These are phyloP conservation scores for Moesziomyces globuligerus DNA, from an alignment of 1,284 basidiomycete species.

Conservation along the genomic window DNA sequence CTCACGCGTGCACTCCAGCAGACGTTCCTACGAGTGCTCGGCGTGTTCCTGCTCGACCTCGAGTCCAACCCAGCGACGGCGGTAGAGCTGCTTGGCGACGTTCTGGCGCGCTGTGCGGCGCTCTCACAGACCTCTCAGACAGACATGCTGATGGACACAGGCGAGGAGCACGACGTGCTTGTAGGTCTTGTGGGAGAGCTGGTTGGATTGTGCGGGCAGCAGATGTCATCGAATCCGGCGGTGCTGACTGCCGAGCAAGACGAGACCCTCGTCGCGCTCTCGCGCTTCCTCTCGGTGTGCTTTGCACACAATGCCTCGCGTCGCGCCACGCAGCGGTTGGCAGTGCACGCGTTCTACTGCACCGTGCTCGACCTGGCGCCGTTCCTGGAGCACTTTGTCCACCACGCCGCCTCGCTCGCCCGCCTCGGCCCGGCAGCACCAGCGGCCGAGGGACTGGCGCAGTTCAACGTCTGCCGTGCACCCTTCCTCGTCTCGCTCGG, in stretches of 20 bases:
- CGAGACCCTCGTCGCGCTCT: slow-evolving; percentile 12
- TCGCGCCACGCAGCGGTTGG: slow-evolving; percentile 2
- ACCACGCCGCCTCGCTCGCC: slow-evolving; percentile 16
- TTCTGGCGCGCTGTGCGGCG: slow-evolving; percentile 1
- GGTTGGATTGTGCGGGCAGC: slow-evolving; percentile 38
- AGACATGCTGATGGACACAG: too few species aligned
- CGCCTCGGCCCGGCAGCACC: not conserved
- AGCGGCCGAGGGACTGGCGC: slow-evolving; percentile 4
- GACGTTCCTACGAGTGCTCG: slow-evolving; percentile 16
- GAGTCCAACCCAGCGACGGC: not conserved
- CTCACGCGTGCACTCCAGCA: slow-evolving; percentile 5
- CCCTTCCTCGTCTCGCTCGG: slow-evolving; percentile 48
- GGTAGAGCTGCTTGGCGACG: slow-evolving; percentile 3
- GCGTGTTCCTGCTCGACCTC: slow-evolving; percentile 1
- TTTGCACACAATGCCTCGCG: slow-evolving; percentile 21
- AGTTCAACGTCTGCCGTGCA: slow-evolving; percentile 30
- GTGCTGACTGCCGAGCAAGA: slow-evolving; percentile 32
- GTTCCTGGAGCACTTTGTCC: slow-evolving; percentile 44
- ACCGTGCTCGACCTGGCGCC: slow-evolving; percentile 39
- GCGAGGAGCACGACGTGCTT: slow-evolving; percentile 1
- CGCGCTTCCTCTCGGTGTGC: slow-evolving; percentile 27
- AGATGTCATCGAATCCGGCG: slow-evolving; percentile 33
- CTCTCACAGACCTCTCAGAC: too few species aligned
- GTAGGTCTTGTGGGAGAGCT: slow-evolving; percentile 23
- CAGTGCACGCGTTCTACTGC: slow-evolving; percentile 36